Evolutionary conservation across 257 asterid genomes (phyloP), one percentile per base, ranked within the genome.

Genomic region (Cinchona pubescens): DNA sequence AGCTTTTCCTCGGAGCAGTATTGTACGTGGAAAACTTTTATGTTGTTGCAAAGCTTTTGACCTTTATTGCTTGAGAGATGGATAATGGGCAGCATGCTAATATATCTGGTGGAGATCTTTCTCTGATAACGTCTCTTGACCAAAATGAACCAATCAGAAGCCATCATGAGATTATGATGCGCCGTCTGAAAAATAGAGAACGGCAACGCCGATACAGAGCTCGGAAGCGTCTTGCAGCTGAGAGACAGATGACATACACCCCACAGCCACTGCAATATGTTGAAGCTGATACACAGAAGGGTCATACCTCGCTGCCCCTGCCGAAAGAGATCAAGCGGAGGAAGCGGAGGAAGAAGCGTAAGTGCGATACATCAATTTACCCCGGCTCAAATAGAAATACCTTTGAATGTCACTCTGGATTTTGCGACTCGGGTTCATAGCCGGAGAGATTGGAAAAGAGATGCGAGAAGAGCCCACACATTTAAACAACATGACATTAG

Each of bases 161-260:
- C 73, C 80, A 79, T 49, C 87, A 86, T 59, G 98, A 90, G 29
- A 25, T 79, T 59, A 83, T 84, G 87, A 88, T 76, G 29, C 95
- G 93, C 40, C 94, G 98, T 63, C 69, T 93, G 69, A 93, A 93
- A 83, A 93, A 90, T 73, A 88, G 97, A 62, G 98, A 93, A 74
- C 85, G 98, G 77, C 97, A 93, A 67, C 96, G 96, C 62, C 85
- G 97, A 74, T 93, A 93, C 71, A 90, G 98, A 81, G 98, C 94
- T 78, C 85, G 97, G 56, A 93, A 93, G 83, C 94, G 97, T 43
- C 90, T 86, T 55, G 88, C 88, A 83, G 88, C 90, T 46, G 90
- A 87, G 79, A 76, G 78, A 46, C 83, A 72, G 74, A 84, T 82
- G 81, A 81, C 84, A 21, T 81, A 8, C 19, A 69, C 73, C 3